Evolutionary conservation across 2,329 filamentous ascomycete species (phyloP).

Genomic region (Cercospora brassicicola): DNA sequence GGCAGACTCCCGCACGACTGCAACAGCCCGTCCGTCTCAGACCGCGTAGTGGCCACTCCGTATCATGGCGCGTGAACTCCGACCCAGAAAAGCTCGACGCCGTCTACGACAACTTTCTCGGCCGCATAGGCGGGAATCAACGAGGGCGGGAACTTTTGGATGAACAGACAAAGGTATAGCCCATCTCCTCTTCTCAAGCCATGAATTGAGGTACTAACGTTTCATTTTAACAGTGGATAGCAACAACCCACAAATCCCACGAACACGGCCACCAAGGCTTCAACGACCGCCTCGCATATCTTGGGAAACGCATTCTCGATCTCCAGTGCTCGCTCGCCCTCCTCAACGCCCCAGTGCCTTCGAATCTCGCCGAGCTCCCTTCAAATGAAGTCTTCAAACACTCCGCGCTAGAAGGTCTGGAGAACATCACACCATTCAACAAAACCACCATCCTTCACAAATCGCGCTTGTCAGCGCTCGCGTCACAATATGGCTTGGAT

Average conservation of each 20-base stretch:
- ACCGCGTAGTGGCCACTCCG: constrained; percentile 55
- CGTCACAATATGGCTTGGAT: constrained; percentile 67
- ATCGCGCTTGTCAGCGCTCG: constrained; percentile 66
- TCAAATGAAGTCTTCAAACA: constrained; percentile 57
- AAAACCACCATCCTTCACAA: constrained; percentile 65
- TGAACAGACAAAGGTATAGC: constrained; percentile 72
- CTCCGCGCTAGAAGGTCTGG: constrained; percentile 68
- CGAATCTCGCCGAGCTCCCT: constrained; percentile 19
- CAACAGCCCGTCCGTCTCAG: constrained; percentile 55
- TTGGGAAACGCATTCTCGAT: constrained; percentile 67
- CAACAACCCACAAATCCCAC: constrained; percentile 96
- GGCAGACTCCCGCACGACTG: constrained; percentile 51
- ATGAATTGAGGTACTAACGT: not conserved
- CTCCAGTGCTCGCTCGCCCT: constrained; percentile 65
- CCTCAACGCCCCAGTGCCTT: constrained; percentile 47
- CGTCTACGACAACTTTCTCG: constrained; percentile 75
- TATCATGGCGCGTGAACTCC: constrained; percentile 68
- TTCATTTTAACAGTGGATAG: constrained; percentile 65
- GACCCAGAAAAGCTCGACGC: constrained; percentile 72
- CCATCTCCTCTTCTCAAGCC: not conserved
- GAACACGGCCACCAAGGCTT: constrained; percentile 92
- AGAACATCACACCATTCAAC: constrained; percentile 65
- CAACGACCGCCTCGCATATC: constrained; percentile 87
- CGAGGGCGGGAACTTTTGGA: constrained; percentile 71
- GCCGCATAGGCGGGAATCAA: constrained; percentile 43